Evolutionary conservation across 1,284 basidiomycete species (phyloP), one percentile per base, ranked within the genome.

Genomic region (Cutaneotrichosporon sp.): DNA sequence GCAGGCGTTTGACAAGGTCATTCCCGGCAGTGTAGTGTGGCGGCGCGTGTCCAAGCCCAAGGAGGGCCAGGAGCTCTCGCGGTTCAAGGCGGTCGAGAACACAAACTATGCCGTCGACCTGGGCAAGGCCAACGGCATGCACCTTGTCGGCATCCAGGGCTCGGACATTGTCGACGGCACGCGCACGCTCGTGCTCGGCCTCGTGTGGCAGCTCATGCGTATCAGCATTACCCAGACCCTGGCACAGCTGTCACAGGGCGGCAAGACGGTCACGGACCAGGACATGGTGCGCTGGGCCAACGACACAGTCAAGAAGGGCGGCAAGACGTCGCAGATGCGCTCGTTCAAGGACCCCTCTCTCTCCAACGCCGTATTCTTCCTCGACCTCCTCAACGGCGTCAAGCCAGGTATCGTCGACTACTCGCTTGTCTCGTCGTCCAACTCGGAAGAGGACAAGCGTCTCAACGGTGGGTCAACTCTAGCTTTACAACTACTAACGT

Each of bases 271-370:
- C 52, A 87, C 84, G 49, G 96, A 99, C 69, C 83, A 81, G 21
- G 92, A 98, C 70, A 96, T 98, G 75, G 84, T 98, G 52, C 86
- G 83, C 64, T 98, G 94, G 96, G 93, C 94, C 0, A 97, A 97
- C 74, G 80, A 85, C 22, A 88, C 86, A 2, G 93, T 90, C 15
- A 84, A 90, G 72, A 84, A 84, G 68, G 80, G 84, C 0, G 80
- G 82, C 49, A 84, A 86, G 55, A 80, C 78, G 9, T 70, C 69
- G 42, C 73, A 84, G 15, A 88, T 97, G 76, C 80, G 91, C 39
- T 91, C 87, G 47, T 97, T 97, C 81, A 97, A 91, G 75, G 96
- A 98, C 70, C 86, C 91, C 0, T 82, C 82, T n/a, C 80, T 97
- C 63, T 87, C 86, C 42, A 93, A 88, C 20, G 93, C 86, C 1